Evolutionary conservation across 495 filamentous ascomycete species (phyloP).

Genomic region (Halenospora varia): DNA sequence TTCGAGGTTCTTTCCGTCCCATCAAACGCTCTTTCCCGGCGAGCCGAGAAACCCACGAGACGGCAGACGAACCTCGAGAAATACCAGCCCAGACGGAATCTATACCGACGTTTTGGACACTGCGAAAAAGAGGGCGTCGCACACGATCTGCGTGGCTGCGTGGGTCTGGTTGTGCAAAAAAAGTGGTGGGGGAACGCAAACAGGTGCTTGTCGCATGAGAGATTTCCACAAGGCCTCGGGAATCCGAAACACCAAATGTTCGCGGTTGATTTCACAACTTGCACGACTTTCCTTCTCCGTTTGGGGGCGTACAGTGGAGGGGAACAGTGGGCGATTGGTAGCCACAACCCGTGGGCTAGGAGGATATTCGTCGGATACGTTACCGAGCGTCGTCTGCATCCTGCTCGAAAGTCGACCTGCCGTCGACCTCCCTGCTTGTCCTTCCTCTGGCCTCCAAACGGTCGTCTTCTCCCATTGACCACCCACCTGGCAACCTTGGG

Average conservation of each 20-base stretch:
- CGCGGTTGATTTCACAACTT: conserved; percentile 11
- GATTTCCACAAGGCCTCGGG: conserved; percentile 5
- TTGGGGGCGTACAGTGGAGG: neutral
- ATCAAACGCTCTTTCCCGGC: neutral
- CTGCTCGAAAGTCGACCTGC: neutral
- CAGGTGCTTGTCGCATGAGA: conserved; percentile 15
- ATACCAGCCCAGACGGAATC: neutral
- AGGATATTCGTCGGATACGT: neutral
- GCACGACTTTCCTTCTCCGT: neutral
- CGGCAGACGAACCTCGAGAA: neutral
- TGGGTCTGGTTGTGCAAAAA: conserved; percentile 6
- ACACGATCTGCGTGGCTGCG: neutral
- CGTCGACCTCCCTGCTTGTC: neutral
- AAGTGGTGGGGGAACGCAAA: conserved; percentile 1
- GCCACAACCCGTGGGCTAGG: neutral
- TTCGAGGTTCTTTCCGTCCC: neutral
- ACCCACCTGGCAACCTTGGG: neutral
- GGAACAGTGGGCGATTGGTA: neutral
- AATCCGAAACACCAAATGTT: conserved; percentile 26
- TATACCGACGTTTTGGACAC: neutral
- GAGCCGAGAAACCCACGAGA: neutral
- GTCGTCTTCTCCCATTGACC: neutral
- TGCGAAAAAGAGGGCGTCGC: neutral
- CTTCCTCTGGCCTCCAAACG: neutral
- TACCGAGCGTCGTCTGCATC: neutral